Base-by-base conservation (phyloP, 129 eudicot species). In the Escallonia rubra region DNA sequence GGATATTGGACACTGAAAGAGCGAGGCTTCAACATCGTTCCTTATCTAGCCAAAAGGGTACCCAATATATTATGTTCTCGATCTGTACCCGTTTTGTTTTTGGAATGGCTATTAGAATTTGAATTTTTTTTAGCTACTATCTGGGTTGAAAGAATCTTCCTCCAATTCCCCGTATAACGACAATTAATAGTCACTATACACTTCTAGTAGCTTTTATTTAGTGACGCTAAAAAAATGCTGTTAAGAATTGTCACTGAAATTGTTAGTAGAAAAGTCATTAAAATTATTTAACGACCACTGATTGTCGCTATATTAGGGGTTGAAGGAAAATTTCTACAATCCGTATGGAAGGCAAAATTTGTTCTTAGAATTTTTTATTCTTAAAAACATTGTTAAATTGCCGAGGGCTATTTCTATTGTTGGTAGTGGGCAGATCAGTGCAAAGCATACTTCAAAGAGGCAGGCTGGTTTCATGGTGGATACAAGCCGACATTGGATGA, bases 401-500 rank as follows among this genome's bases (percentile, higher is more conserved):
- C n/a, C 5, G 16, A 15, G 5, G 56, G 3, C 56, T 51, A 4
- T 4, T 51, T 51, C n/a, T 51, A 2, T 3, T 12, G 14, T 10
- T 60, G 8, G 8, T 41, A 62, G 66, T 62, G 66, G 66, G 10
- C 66, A 62, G 4, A 62, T 43, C 10, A 42, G 50, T 43, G 52
- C 44, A 62, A 62, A 62, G 39, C 51, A 4, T 62, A 42, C 8
- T 23, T 62, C 10, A n/a, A 42, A 62, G 66, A 62, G 46, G 43
- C 56, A 34, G 8, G 23, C 7, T 45, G 55, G 68, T 47, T 46
- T 64, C 57, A 64, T 12, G 41, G 4, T 7, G 52, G 72, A 41
- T 57, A 38, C 69, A 72, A 71, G 11, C 74, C 77, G 60, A 72
- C 74, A 16, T 60, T 71, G 2, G 39, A 71, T 39, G 77, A 41